phyloP scores from a whole-genome alignment of 352 stramenopile species.

The Pythium biforme region DNA sequence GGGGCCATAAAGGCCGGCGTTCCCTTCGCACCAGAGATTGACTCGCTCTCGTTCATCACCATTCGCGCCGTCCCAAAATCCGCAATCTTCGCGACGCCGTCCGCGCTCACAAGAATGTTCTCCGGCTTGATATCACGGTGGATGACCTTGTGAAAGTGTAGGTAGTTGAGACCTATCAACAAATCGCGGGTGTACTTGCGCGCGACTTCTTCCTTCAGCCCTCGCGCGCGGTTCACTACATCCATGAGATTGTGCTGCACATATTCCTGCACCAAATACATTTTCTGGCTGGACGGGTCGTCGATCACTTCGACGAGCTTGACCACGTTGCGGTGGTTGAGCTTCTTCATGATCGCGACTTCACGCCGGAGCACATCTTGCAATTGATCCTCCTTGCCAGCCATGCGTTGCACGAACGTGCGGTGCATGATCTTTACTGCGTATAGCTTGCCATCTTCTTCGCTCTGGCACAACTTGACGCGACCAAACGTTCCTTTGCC shows the following conservation, averaged over 20 bases:
- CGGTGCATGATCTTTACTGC: constrained; percentile 91
- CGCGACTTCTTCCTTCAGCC: constrained; percentile 62
- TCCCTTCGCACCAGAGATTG: constrained; percentile 78
- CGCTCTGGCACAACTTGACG: constrained; percentile 79
- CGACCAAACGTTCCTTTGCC: constrained; percentile 90
- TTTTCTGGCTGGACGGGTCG: constrained; percentile 91
- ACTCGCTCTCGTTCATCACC: constrained; percentile 90
- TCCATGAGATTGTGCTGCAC: constrained; percentile 92
- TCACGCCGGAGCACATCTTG: constrained; percentile 86
- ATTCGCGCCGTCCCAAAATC: constrained; percentile 90
- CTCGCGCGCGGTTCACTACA: constrained; percentile 70
- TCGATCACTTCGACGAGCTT: constrained; percentile 94
- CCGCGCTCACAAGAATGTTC: constrained; percentile 93
- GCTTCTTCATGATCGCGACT: constrained; percentile 96
- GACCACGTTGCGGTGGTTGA: constrained; percentile 93
- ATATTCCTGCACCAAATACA: constrained; percentile 96
- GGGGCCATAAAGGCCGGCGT: constrained; percentile 91
- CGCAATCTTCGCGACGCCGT: constrained; percentile 87
- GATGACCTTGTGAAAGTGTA: constrained; percentile 94
- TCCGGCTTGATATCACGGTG: constrained; percentile 96
- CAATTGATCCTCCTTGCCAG: constrained; percentile 80
- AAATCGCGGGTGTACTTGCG: constrained; percentile 90
- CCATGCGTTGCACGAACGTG: constrained; percentile 88
- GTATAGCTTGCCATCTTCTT: constrained; percentile 80
- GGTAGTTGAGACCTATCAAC: constrained; percentile 87